Conservation (phyloP, 2,329 filamentous ascomycete species). For the Alternaria sp. region DNA sequence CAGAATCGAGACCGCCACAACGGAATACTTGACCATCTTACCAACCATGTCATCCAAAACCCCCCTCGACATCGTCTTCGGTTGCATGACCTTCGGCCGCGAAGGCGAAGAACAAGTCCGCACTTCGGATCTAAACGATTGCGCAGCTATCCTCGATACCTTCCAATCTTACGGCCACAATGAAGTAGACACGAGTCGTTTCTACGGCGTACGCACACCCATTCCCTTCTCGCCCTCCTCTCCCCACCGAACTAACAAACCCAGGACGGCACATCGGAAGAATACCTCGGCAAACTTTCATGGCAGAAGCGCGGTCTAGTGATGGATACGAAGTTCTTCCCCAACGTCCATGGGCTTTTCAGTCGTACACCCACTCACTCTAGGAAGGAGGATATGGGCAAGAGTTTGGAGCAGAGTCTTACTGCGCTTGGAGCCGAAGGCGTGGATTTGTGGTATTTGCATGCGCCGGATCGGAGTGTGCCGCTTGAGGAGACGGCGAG, state of each 20-base stretch:
- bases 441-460: slow-evolving; percentile 56
- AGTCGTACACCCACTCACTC: slow-evolving; percentile 31
- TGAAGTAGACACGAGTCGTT: slow-evolving; percentile 49
- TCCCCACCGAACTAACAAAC: background rate
- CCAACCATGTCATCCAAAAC: slow-evolving; percentile 19
- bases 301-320: slow-evolving; percentile 50
- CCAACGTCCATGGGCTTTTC: slow-evolving; percentile 32
- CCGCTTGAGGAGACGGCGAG: slow-evolving; percentile 55
- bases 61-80: slow-evolving; percentile 40
- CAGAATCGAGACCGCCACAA: background rate
- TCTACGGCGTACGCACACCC: slow-evolving; percentile 37
- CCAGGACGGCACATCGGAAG: slow-evolving; percentile 43
- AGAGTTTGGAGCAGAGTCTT: slow-evolving; percentile 46
- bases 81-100: slow-evolving; percentile 49
- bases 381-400: slow-evolving; percentile 32
- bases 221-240: background rate
- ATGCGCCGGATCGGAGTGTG: slow-evolving; percentile 52
- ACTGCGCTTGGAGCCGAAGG: slow-evolving; percentile 44
- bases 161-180: slow-evolving; percentile 40
- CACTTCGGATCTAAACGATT: slow-evolving; percentile 20
- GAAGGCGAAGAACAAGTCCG: slow-evolving; percentile 26
- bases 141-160: slow-evolving; percentile 36
- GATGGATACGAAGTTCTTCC: slow-evolving; percentile 55
- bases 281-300: slow-evolving; percentile 51
- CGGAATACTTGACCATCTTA: background rate